phyloP scores from a whole-genome alignment of 106 monocot species.

The Narthecium ossifragum region DNA sequence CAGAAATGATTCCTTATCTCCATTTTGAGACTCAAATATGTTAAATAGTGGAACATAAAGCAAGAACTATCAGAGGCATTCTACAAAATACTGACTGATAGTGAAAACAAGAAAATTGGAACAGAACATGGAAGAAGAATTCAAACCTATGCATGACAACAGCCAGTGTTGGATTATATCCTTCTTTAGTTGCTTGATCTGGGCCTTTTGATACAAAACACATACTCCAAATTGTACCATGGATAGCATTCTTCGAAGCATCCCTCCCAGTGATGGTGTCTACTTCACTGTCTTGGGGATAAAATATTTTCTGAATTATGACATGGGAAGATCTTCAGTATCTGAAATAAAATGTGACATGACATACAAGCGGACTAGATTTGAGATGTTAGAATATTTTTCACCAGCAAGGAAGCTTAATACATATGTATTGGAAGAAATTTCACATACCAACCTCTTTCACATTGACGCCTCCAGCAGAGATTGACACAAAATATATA shows the following conservation, averaged over 20 bases:
- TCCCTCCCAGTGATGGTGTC: slow-evolving; percentile 15
- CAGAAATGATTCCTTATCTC: no score
- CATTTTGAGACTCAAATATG: no score
- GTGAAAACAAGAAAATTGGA: no score
- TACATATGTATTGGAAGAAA: no score
- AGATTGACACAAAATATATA: slow-evolving; percentile 51
- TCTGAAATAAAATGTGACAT: slow-evolving; percentile 62
- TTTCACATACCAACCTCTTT: slow-evolving; percentile 57
- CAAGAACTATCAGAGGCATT: no score
- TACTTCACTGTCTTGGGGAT: slow-evolving; percentile 67
- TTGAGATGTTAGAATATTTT: no score
- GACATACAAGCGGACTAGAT: slow-evolving; percentile 30
- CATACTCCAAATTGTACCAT: slow-evolving; percentile 98
- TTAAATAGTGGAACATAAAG: no score
- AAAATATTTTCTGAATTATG: slow-evolving; percentile 86
- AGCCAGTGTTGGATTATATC: slow-evolving; percentile 52
- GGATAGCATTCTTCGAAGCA: slow-evolving; percentile 14
- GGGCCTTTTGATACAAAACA: slow-evolving; percentile 66
- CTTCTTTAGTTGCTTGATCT: slow-evolving; percentile 25
- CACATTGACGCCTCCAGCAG: slow-evolving; percentile 33
- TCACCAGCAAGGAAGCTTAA: no score
- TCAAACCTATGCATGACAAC: slow-evolving; percentile 72
- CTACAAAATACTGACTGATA: no score
- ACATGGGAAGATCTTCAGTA: slow-evolving; percentile 70
- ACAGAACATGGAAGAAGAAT: neutral